Evolutionary conservation across 1,284 basidiomycete species (phyloP).

Genomic region (Trichosporon faecale): DNA sequence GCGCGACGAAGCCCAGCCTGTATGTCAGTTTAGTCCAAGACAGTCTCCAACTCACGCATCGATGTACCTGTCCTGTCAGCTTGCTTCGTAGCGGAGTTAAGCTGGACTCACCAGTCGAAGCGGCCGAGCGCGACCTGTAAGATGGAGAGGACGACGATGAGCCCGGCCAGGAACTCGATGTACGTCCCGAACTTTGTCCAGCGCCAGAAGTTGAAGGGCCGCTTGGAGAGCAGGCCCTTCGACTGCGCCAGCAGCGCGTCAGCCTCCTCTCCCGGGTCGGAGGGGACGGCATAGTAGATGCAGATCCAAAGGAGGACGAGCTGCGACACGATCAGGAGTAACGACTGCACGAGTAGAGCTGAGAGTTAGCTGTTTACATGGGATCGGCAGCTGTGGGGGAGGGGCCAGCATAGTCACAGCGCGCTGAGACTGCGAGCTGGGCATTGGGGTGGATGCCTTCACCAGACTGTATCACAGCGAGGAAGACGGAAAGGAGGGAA

Average conservation of each 20-base stretch:
- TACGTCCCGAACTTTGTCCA: slow-evolving; percentile 54
- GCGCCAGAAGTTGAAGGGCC: slow-evolving; percentile 54
- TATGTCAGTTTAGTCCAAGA: slow-evolving; percentile 21
- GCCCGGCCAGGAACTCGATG: slow-evolving; percentile 54
- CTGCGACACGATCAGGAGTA: slow-evolving; percentile 55
- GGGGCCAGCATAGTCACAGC: no score
- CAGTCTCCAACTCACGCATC: slow-evolving; percentile 35
- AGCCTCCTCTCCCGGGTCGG: slow-evolving; percentile 11
- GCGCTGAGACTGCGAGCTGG: no score
- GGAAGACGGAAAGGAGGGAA: not conserved
- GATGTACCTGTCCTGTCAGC: slow-evolving; percentile 38
- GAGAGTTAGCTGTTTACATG: slow-evolving; percentile 13
- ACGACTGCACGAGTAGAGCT: slow-evolving; percentile 54
- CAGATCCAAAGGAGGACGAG: slow-evolving; percentile 56
- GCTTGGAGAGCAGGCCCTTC: not conserved
- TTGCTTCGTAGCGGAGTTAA: not conserved
- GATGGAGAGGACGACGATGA: slow-evolving; percentile 50
- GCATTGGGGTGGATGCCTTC: not conserved
- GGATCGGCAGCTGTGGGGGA: not conserved
- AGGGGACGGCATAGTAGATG: slow-evolving; percentile 46
- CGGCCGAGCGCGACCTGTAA: slow-evolving; percentile 44
- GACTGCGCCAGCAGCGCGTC: not conserved
- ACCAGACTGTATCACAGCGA: not conserved
- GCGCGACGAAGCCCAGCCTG: slow-evolving; percentile 55
- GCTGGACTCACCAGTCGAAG: slow-evolving; percentile 39